Evolutionary conservation across 441 rosid genomes (phyloP).

Genomic region (Erodium moschatum): DNA sequence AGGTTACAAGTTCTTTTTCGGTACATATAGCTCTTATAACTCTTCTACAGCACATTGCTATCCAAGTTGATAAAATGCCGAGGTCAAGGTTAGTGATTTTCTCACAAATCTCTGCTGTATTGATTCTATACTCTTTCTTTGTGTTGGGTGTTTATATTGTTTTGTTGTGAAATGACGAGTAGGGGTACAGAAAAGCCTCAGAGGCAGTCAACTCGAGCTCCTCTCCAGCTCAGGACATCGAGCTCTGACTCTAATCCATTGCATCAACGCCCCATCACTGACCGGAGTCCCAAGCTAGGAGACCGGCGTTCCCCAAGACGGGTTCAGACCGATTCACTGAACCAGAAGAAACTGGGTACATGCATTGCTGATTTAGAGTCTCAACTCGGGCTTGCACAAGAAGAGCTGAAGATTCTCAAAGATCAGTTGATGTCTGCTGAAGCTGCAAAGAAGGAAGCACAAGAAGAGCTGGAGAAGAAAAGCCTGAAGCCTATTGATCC

Average conservation of each 20-base stretch:
- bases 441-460: conserved; percentile 79
- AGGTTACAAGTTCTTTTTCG: conserved; percentile 15
- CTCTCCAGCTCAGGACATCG: conserved; percentile 46
- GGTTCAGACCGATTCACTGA: conserved; percentile 43
- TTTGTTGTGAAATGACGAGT: neutral
- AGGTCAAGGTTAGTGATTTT: conserved; percentile 49
- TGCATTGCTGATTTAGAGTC: conserved; percentile 80
- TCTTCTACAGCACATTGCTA: neutral
- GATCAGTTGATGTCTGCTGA: conserved; percentile 72
- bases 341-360: conserved; percentile 74
- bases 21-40: too few species aligned
- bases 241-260: conserved; percentile 48
- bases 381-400: conserved; percentile 89
- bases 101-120: neutral
- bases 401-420: conserved; percentile 65
- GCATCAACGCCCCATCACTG: conserved; percentile 45
- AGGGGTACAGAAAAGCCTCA: conserved; percentile 70
- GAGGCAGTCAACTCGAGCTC: conserved; percentile 59
- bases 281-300: conserved; percentile 61
- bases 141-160: conserved; percentile 7
- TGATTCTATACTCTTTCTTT: neutral
- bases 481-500: conserved; percentile 21
- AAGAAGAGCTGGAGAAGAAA: conserved; percentile 50
- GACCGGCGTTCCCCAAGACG: conserved; percentile 72
- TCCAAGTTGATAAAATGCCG: conserved; percentile 35